These are phyloP conservation scores for Arthrobotrys pseudoclavata DNA, from an alignment of 2,329 filamentous ascomycete species.

Conservation along the genomic window DNA sequence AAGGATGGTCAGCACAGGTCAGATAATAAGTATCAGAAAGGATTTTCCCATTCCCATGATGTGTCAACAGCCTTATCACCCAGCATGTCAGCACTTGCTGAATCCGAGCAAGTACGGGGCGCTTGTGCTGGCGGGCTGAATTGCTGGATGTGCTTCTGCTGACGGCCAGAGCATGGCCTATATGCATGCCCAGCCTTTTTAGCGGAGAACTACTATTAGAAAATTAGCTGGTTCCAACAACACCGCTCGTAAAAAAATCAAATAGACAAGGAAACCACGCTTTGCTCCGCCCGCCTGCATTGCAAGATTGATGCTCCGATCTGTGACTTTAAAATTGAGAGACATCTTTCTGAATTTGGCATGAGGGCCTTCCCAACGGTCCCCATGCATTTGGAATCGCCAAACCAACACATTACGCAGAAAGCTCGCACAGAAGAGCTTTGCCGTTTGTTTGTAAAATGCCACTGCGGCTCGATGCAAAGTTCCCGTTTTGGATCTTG, in stretches of 20 bases:
- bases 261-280: constrained; percentile 12
- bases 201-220: constrained; percentile 1
- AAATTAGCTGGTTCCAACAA: constrained; percentile 47
- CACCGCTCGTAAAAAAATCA: constrained; percentile 18
- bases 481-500: constrained; percentile 19
- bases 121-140: constrained; percentile 53
- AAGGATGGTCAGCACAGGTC: constrained; percentile 27
- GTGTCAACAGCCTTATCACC: constrained; percentile 29
- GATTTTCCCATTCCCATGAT: constrained; percentile 34
- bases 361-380: constrained; percentile 9
- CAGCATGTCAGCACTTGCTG: constrained; percentile 54
- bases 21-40: constrained; percentile 45
- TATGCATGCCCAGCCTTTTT: constrained; percentile 42
- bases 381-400: constrained; percentile 28
- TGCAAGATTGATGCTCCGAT: constrained; percentile 2
- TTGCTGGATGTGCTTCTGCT: constrained; percentile 16
- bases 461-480: constrained; percentile 12
- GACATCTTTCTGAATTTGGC: constrained; percentile 33
- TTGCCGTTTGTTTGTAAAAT: constrained; percentile 1
- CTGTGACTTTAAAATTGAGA: constrained; percentile 33
- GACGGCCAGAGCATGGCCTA: constrained; percentile 26
- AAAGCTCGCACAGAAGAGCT: background rate
- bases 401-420: background rate
- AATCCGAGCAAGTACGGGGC: constrained; percentile 30
- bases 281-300: constrained; percentile 33